These are phyloP conservation scores for Theileria annulata DNA, from an alignment of 169 alveolate species.

Conservation along the genomic window DNA sequence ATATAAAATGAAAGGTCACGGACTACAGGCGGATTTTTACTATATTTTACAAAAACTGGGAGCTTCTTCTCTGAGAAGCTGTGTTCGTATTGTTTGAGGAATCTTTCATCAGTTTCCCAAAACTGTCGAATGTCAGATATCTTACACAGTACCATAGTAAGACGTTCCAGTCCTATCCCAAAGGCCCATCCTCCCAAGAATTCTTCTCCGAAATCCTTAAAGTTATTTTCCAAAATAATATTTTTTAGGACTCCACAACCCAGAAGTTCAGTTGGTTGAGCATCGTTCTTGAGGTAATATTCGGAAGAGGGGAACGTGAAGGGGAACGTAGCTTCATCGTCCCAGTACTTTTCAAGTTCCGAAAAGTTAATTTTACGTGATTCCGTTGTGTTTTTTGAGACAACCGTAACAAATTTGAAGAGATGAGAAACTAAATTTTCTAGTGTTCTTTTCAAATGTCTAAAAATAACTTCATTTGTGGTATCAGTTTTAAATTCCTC, in stretches of 20 bases:
- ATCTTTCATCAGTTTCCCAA: slow-evolving; percentile 89
- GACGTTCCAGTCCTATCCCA: slow-evolving; percentile 91
- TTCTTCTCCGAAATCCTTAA: slow-evolving; percentile 1
- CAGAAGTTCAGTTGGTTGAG: slow-evolving; percentile 85
- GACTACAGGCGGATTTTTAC: slow-evolving; percentile 72
- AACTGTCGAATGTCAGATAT: slow-evolving; percentile 89
- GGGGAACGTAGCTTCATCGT: slow-evolving; percentile 86
- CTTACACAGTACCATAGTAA: slow-evolving; percentile 86
- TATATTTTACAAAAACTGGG: slow-evolving; percentile 64
- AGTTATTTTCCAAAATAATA: slow-evolving; percentile 76
- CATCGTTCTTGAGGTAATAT: slow-evolving; percentile 78
- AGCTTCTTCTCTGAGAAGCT: slow-evolving; percentile 43
- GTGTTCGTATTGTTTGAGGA: slow-evolving; percentile 78
- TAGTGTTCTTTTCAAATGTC: slow-evolving; percentile 71
- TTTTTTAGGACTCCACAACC: slow-evolving; percentile 90
- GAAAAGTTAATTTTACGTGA: too few species aligned
- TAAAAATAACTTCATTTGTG: slow-evolving; percentile 21
- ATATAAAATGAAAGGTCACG: slow-evolving; percentile 75
- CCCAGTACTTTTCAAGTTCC: slow-evolving; percentile 82
- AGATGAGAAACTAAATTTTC: slow-evolving; percentile 79
- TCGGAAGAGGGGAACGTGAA: slow-evolving; percentile 91
- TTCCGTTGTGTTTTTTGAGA: background rate
- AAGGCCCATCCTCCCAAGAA: slow-evolving; percentile 90
- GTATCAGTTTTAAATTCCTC: background rate
- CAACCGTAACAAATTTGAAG: slow-evolving; percentile 65